These are phyloP conservation scores for Solanum aculeatissimum DNA, from an alignment of 305 asterid species.

Conservation along the genomic window DNA sequence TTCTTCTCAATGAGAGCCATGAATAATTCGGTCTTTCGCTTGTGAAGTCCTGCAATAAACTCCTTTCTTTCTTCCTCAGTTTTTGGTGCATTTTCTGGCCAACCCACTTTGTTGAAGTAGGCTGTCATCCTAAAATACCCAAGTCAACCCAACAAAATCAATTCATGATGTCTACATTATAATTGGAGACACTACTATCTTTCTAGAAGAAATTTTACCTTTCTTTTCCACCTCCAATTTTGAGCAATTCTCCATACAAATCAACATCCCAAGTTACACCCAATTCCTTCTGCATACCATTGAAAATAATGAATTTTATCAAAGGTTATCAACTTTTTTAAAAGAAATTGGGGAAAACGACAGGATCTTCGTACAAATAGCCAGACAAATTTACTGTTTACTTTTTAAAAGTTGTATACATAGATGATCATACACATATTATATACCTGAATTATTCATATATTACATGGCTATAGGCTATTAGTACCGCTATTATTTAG, in stretches of 20 bases:
- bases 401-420: too few relatives aligned
- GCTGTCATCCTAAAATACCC: conserved; percentile 72
- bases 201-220: conserved; percentile 30
- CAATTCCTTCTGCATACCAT: conserved; percentile 51
- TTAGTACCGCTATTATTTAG: not conserved
- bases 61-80: conserved; percentile 69
- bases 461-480: not conserved
- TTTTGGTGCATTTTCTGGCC: conserved; percentile 96
- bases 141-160: not conserved
- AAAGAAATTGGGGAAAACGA: not conserved
- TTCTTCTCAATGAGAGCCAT: conserved; percentile 89
- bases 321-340: not conserved
- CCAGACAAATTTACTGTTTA: too few relatives aligned
- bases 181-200: not conserved
- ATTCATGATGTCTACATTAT: not conserved
- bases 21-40: conserved; percentile 76
- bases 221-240: conserved; percentile 97
- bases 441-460: too few relatives aligned
- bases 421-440: too few relatives aligned
- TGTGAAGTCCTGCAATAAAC: conserved; percentile 87
- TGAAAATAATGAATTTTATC: not conserved
- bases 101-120: conserved; percentile 81
- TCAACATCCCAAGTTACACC: conserved; percentile 95
- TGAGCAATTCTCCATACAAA: conserved; percentile 82
- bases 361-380: not conserved